phyloP scores from a whole-genome alignment of 495 filamentous ascomycete genomes.

The Hypoxylon lienhwacheense region DNA sequence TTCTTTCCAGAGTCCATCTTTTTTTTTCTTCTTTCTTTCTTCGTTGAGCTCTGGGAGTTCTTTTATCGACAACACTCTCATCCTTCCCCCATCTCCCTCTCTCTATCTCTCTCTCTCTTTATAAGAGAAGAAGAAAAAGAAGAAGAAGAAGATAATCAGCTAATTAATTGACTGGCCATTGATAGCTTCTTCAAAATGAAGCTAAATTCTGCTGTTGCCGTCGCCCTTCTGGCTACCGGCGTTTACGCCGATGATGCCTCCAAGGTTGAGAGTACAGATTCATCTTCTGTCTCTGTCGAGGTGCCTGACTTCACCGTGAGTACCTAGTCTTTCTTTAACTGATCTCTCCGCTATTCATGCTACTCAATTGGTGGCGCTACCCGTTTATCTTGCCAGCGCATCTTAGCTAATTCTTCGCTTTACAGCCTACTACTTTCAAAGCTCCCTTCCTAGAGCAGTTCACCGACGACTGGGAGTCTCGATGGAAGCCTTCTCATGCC shows the following conservation, averaged over 20 bases:
- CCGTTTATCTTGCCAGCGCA: neutral
- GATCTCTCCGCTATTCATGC: neutral
- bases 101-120: conserved; percentile 14
- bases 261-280: conserved; percentile 54
- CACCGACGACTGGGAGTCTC: conserved; percentile 86
- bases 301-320: conserved; percentile 90
- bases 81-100: conserved; percentile 13
- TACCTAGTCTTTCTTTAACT: conserved; percentile 11
- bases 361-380: conserved; percentile 1
- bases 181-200: conserved; percentile 55
- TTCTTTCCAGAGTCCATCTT: conserved; percentile 30
- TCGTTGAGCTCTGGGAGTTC: conserved; percentile 49
- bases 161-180: conserved; percentile 15
- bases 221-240: conserved; percentile 66
- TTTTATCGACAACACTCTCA: conserved; percentile 32
- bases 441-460: conserved; percentile 98
- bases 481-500: conserved; percentile 92
- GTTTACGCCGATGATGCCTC: conserved; percentile 73
- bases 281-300: conserved; percentile 59
- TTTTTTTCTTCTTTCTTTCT: too few species aligned
- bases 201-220: conserved; percentile 77
- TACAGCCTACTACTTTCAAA: conserved; percentile 80
- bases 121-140: conserved; percentile 19
- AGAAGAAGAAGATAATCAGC: neutral
- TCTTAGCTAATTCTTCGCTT: conserved; percentile 36